A percentile compares a stretch with the other conserved stretches of the same genome.
Evolutionary conservation across 208 protist species (phyloP).

Genomic region (Vickermania ingenoplastis): DNA sequence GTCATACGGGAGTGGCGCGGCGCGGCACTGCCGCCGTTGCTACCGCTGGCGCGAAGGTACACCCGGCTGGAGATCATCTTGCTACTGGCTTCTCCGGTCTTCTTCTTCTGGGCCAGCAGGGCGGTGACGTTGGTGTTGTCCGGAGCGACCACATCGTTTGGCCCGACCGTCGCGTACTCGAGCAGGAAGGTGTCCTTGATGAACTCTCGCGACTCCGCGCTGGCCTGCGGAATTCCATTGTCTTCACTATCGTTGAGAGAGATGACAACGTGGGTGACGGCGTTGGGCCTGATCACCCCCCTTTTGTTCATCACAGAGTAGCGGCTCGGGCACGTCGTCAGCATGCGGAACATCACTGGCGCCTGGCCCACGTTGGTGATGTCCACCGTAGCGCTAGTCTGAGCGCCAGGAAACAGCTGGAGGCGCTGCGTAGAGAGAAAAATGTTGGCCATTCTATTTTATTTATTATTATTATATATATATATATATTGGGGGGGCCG

Average conservation of each 20-base stretch:
- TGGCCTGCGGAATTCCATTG: slow-evolving; percentile 2
- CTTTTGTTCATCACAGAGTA: slow-evolving; percentile 75
- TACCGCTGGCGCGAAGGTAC: neutral
- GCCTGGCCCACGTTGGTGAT: slow-evolving; percentile 74
- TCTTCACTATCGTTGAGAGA: slow-evolving; percentile 39
- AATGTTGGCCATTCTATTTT: slow-evolving; percentile 19
- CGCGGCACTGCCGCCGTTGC: neutral
- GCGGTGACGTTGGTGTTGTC: slow-evolving; percentile 41
- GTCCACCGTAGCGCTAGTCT: slow-evolving; percentile 60
- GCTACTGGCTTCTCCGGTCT: slow-evolving; percentile 22
- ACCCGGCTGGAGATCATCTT: slow-evolving; percentile 36
- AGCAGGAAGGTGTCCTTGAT: slow-evolving; percentile 69
- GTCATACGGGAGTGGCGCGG: neutral
- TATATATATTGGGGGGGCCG: neutral
- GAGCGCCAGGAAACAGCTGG: slow-evolving; percentile 33
- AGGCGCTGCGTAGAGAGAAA: slow-evolving; percentile 47
- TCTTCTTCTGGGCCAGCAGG: slow-evolving; percentile 51
- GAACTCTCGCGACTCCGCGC: neutral
- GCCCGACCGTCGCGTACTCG: slow-evolving; percentile 47
- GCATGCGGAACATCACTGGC: slow-evolving; percentile 56
- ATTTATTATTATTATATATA: no score
- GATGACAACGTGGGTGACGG: slow-evolving; percentile 41
- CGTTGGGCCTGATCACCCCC: slow-evolving; percentile 59
- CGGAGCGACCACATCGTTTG: slow-evolving; percentile 53
- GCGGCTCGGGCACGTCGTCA: slow-evolving; percentile 52